Conservation (phyloP, 192 early-diverging fungal species). For the Coemansia sp. region DNA sequence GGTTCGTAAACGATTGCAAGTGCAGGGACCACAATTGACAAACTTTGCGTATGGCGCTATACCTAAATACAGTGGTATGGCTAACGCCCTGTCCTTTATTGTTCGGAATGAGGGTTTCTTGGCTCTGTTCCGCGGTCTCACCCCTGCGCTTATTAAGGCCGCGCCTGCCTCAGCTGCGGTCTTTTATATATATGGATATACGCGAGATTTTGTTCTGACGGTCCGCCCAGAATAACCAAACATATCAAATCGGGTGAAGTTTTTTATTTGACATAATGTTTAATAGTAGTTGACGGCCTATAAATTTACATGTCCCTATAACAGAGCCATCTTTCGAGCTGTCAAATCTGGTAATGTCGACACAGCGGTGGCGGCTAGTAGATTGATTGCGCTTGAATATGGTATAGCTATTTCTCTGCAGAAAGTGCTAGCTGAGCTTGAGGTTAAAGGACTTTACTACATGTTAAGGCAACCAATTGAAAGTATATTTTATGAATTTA, state of each 20-base stretch:
- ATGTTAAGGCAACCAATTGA: too few relatives aligned
- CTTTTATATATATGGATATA: slow-evolving; percentile 82
- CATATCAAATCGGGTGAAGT: too few relatives aligned
- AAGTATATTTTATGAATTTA: too few relatives aligned
- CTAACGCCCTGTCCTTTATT: slow-evolving; percentile 68
- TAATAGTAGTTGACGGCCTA: too few relatives aligned
- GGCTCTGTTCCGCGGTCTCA: slow-evolving; percentile 87
- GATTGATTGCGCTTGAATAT: too few relatives aligned
- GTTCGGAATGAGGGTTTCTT: slow-evolving; percentile 74
- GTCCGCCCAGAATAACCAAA: slow-evolving; percentile 2
- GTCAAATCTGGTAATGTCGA: background rate
- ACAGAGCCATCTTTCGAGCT: background rate
- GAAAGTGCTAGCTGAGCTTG: too few relatives aligned
- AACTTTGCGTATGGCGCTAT: slow-evolving; percentile 67
- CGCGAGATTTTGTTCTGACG: slow-evolving; percentile 59
- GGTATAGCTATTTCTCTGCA: too few relatives aligned
- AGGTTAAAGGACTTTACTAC: too few relatives aligned
- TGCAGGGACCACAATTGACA: slow-evolving; percentile 73
- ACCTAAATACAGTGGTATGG: slow-evolving; percentile 69
- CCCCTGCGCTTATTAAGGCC: slow-evolving; percentile 85
- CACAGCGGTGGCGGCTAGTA: too few relatives aligned
- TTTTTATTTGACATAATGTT: too few relatives aligned
- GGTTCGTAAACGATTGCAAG: slow-evolving; percentile 78
- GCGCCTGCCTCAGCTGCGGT: slow-evolving; percentile 85
- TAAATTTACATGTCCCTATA: background rate